These are phyloP conservation scores for Rosa rugosa DNA, from an alignment of 306 rosid genomes.

Conservation along the genomic window DNA sequence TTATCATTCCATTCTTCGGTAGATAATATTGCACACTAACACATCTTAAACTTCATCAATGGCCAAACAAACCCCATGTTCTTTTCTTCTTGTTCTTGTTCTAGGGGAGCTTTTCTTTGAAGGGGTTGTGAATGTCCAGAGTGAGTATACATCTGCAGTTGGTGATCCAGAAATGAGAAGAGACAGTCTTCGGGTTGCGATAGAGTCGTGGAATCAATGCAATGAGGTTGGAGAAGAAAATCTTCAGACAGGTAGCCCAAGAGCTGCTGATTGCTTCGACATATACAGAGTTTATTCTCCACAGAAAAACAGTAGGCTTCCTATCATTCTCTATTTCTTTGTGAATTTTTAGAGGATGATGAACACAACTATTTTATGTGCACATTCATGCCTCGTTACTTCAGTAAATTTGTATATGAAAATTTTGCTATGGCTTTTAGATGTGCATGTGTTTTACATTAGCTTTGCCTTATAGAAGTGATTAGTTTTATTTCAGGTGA, in stretches of 20 bases:
- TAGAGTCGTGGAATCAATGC: constrained; percentile 74
- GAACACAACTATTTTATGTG: neutral
- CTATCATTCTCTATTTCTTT: neutral
- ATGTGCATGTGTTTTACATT: neutral
- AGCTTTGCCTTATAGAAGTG: neutral
- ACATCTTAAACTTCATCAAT: constrained; percentile 22
- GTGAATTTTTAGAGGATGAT: neutral
- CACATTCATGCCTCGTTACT: neutral
- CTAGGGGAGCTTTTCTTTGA: constrained; percentile 10
- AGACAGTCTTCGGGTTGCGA: constrained; percentile 49
- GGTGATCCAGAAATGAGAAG: constrained; percentile 63
- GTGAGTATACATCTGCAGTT: constrained; percentile 38
- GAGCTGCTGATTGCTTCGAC: constrained; percentile 60
- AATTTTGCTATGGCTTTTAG: neutral
- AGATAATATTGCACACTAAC: neutral
- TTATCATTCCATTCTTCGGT: neutral
- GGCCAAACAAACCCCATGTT: constrained; percentile 20
- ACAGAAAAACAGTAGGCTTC: constrained; percentile 21
- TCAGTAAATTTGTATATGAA: neutral
- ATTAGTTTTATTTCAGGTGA: constrained; percentile 21
- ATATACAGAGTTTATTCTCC: constrained; percentile 21
- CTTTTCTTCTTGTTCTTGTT: neutral
- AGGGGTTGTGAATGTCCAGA: neutral
- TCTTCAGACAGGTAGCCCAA: constrained; percentile 55
- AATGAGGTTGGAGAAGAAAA: constrained; percentile 62